Conservation (phyloP, 257 asterid genomes). For the Thymus quinquecostatus region DNA sequence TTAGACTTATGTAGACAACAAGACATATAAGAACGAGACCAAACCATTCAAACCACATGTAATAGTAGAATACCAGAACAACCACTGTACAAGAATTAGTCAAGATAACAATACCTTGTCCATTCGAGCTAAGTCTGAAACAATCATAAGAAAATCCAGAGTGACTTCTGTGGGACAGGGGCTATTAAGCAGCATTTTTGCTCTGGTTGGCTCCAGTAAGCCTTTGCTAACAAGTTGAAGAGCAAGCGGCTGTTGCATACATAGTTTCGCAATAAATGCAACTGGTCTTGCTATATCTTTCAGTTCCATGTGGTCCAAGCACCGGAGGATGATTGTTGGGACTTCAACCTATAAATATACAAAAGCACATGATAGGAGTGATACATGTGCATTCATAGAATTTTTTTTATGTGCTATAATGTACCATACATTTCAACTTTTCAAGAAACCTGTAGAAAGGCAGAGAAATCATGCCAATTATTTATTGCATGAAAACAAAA, state of each 20-base stretch:
- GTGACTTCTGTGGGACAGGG: slow-evolving; percentile 82
- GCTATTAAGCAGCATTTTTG: slow-evolving; percentile 63
- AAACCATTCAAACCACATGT: slow-evolving; percentile 5
- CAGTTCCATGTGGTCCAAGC: slow-evolving; percentile 81
- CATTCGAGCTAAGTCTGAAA: slow-evolving; percentile 98
- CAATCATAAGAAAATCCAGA: slow-evolving; percentile 89
- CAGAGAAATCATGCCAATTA: slow-evolving; percentile 8
- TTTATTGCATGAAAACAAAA: slow-evolving; percentile 17
- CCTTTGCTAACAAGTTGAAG: slow-evolving; percentile 86
- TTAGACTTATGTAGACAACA: slow-evolving; percentile 1
- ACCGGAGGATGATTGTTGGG: slow-evolving; percentile 66
- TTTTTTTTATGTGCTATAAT: background rate
- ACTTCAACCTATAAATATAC: slow-evolving; percentile 60
- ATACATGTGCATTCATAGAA: slow-evolving; percentile 24
- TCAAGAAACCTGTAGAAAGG: background rate
- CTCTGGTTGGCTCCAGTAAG: slow-evolving; percentile 75
- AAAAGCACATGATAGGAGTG: slow-evolving; percentile 24
- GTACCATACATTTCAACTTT: too few species aligned
- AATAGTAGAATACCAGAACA: slow-evolving; percentile 18
- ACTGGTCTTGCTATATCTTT: slow-evolving; percentile 78
- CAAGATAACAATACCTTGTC: slow-evolving; percentile 65
- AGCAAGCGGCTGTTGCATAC: slow-evolving; percentile 78
- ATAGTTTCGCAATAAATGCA: slow-evolving; percentile 89
- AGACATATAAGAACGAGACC: slow-evolving; percentile 5
- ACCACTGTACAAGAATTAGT: slow-evolving; percentile 21